A percentile compares a stretch with the other conserved stretches of the same genome.
These are phyloP conservation scores for Geotrichum macrosporum DNA, from an alignment of 1,139 yeast species.

Conservation along the genomic window DNA sequence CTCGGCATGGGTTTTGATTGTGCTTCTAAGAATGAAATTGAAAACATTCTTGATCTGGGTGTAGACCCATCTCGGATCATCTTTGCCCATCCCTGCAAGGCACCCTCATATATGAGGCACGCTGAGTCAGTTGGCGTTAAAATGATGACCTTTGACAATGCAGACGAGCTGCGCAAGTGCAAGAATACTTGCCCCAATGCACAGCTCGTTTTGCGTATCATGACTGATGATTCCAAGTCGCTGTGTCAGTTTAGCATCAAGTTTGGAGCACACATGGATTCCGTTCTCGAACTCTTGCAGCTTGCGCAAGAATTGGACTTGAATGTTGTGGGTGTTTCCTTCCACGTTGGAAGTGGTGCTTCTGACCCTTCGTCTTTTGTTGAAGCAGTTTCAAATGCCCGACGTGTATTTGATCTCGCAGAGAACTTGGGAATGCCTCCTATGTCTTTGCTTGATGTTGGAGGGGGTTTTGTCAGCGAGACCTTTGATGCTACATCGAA, in stretches of 20 bases:
- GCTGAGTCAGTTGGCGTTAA: slow-evolving; percentile 55
- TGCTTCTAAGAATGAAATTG: slow-evolving; percentile 85
- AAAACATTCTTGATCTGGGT: slow-evolving; percentile 57
- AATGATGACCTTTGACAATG: slow-evolving; percentile 85
- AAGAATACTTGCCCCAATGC: slow-evolving; percentile 63
- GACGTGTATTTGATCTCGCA: slow-evolving; percentile 63
- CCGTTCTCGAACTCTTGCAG: slow-evolving; percentile 54
- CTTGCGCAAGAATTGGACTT: slow-evolving; percentile 60
- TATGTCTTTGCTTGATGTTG: slow-evolving; percentile 69
- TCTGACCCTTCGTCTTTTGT: slow-evolving; percentile 63
- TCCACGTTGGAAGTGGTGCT: slow-evolving; percentile 96
- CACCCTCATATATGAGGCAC: slow-evolving; percentile 70
- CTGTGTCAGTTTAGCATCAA: slow-evolving; percentile 84
- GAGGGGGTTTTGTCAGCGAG: slow-evolving; percentile 83
- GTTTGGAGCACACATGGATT: slow-evolving; percentile 71
- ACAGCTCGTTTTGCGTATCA: slow-evolving; percentile 69
- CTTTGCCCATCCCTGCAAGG: slow-evolving; percentile 93
- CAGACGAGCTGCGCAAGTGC: slow-evolving; percentile 76
- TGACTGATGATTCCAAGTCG: slow-evolving; percentile 87
- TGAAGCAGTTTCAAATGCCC: slow-evolving; percentile 71
- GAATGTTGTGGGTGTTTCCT: slow-evolving; percentile 77
- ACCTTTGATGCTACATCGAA: slow-evolving; percentile 60
- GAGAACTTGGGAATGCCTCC: slow-evolving; percentile 42
- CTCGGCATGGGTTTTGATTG: slow-evolving; percentile 85
- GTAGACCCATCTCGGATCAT: slow-evolving; percentile 63